Base-by-base conservation (phyloP, 2,329 filamentous ascomycete genomes). In the Fusarium tupiense region DNA sequence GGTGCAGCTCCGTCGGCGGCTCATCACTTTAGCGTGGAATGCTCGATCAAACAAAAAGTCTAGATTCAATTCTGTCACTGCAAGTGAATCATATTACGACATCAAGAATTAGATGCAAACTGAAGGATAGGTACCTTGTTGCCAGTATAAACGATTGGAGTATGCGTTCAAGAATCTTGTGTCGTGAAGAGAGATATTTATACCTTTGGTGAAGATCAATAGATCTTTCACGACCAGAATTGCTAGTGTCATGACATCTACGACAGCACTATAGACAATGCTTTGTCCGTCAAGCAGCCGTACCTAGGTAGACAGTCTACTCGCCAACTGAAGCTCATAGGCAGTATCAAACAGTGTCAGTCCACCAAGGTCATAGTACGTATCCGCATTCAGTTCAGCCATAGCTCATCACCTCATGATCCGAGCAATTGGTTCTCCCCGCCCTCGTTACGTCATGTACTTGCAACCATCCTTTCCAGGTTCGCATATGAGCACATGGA, bases 391-490 rank as follows among this genome's bases (percentile, higher is more conserved):
- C 52, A 74, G 61, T 63, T 58, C 56, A 58, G 40, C 56, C 56
- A 53, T 37, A 33, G 26, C 33, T 37, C 49, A 71, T 65, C 54
- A 38, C 44, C 59, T 74, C 62, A 53, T 70, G 71, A 71, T 71
- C 53, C 67, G 50, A 71, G 54, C 53, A 66, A 54, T 66, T 64
- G 47, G 59, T 49, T 49, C 64, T 69, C 69, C 71, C 74, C 67
- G 50, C 74, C 74, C 74, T 67, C 61, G 68, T 77, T 78, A 78
- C 77, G 77, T 78, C 77, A 78, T 78, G 75, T 75, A 78, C 64
- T 74, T 77, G 68, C 72, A 69, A 64, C 72, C 72, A 62, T 58
- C 61, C 64, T 58, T 74, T 64, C 61, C 41, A 50, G 41, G 61
- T 53, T 67, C 54, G 46, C 64, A 35, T 65, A 73, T 76, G 71